A percentile compares a stretch with the other conserved stretches of the same genome.
These are phyloP conservation scores for Andrographis paniculata DNA, from an alignment of 305 asterid species.

Conservation along the genomic window DNA sequence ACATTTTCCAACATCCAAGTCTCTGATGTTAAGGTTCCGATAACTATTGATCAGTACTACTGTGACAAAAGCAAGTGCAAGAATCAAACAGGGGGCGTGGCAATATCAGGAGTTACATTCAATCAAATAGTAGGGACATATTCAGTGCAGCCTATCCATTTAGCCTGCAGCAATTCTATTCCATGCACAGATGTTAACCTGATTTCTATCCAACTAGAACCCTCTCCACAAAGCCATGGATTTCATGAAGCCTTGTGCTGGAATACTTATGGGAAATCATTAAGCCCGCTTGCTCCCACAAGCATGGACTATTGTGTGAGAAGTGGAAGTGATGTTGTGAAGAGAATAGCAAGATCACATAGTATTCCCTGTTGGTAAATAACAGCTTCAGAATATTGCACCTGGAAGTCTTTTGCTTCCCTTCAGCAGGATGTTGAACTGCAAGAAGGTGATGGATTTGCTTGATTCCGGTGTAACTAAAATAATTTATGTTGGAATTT, in stretches of 20 bases:
- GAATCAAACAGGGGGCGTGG: slow-evolving; percentile 67
- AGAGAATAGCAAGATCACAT: slow-evolving; percentile 50
- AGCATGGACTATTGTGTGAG: slow-evolving; percentile 59
- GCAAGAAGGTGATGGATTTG: slow-evolving; percentile 29
- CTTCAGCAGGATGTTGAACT: slow-evolving; percentile 24
- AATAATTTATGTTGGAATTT: no score
- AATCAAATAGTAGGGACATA: slow-evolving; percentile 56
- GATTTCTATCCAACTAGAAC: slow-evolving; percentile 31
- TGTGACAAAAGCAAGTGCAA: slow-evolving; percentile 59
- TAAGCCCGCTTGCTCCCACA: slow-evolving; percentile 47
- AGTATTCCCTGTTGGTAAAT: slow-evolving; percentile 35
- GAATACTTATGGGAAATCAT: slow-evolving; percentile 59
- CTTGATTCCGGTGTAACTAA: no score
- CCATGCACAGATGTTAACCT: slow-evolving; percentile 56
- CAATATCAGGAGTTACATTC: slow-evolving; percentile 47
- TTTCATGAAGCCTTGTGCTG: slow-evolving; percentile 38
- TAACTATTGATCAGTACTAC: slow-evolving; percentile 68
- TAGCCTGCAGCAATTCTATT: slow-evolving; percentile 68
- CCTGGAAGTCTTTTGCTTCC: slow-evolving; percentile 21
- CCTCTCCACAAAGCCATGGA: slow-evolving; percentile 22
- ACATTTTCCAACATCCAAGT: slow-evolving; percentile 55
- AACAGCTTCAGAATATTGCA: neutral
- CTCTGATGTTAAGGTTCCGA: slow-evolving; percentile 49
- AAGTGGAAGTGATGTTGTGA: slow-evolving; percentile 39
- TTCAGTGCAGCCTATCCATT: slow-evolving; percentile 45